A percentile compares a stretch with the other conserved stretches of the same genome.
These are phyloP conservation scores for Pythium dissotocum DNA, from an alignment of 352 stramenopile species.

Conservation along the genomic window DNA sequence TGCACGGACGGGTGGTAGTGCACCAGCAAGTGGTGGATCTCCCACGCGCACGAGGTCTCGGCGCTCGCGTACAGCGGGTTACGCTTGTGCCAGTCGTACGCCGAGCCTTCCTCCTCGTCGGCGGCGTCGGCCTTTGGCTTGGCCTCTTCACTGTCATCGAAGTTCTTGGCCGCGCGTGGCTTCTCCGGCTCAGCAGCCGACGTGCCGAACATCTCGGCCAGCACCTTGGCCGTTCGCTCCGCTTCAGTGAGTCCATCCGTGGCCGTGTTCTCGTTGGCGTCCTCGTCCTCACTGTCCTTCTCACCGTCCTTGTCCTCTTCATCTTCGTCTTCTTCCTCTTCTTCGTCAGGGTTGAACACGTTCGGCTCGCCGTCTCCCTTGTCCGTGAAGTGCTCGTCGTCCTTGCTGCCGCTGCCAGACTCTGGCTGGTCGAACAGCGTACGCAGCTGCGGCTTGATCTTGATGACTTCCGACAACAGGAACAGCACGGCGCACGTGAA, in stretches of 20 bases:
- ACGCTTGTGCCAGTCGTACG: constrained; percentile 86
- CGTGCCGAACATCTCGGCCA: constrained; percentile 69
- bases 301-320: constrained; percentile 38
- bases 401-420: constrained; percentile 14
- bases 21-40: constrained; percentile 88
- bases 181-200: constrained; percentile 24
- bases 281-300: constrained; percentile 33
- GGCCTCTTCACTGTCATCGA: constrained; percentile 39
- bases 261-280: constrained; percentile 26
- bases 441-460: constrained; percentile 75
- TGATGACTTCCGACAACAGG: constrained; percentile 94
- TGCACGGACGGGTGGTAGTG: constrained; percentile 98
- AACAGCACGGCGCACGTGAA: constrained; percentile 94
- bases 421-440: constrained; percentile 75
- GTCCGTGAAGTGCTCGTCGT: constrained; percentile 58
- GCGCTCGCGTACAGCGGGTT: constrained; percentile 85
- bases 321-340: constrained; percentile 30
- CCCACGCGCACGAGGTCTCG: constrained; percentile 88
- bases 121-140: constrained; percentile 21
- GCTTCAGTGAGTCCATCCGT: constrained; percentile 51
- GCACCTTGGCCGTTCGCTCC: constrained; percentile 51
- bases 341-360: constrained; percentile 32
- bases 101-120: constrained; percentile 11
- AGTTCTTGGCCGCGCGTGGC: constrained; percentile 31
- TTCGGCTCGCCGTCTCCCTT: constrained; percentile 42